Base-by-base conservation (phyloP, 129 eudicot genomes). In the Erigeron canadensis region DNA sequence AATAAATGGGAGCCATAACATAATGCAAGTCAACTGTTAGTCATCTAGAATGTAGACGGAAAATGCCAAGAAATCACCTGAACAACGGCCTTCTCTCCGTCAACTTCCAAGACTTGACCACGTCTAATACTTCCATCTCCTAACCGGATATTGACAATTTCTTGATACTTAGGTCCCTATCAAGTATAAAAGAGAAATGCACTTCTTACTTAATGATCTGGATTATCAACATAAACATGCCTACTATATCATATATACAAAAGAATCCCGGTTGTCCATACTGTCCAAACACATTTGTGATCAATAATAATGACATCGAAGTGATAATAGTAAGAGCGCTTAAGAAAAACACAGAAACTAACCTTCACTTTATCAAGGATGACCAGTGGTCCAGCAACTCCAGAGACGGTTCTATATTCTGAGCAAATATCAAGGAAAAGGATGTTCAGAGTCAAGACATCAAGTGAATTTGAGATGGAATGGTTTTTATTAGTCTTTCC, bases 361-460 rank as follows among this genome's bases (percentile, higher is more conserved):
- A 93, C 98, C 96, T 93, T 93, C 58, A 93, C 98, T 89, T 93
- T 93, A 63, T 93, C 98, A 51, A 93, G 96, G 80, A 93, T 93
- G 81, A 93, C 98, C 22, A 93, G 88, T 7, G 98, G 98, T 76
- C 98, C 98, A 81, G 98, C 98, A 85, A 93, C 98, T 60, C 98
- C 98, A 62, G 96, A 93, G 73, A 93, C 96, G n/a, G 98, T 93
- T 82, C 98, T 85, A 54, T 93, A 93, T 71, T 93, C 98, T 93
- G 92, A 47, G 61, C 37, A 60, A 43, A 63, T 10, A n/a, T 56
- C 48, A 65, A 5, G 22, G 17, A n/a, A 51, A 2, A 51, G 22
- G n/a, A 16, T 15, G 58, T 51, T 51, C 21, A 51, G 22, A 16
- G 57, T n/a, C 56, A 50, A 47, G 17, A 15, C 53, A 15, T 18